phyloP scores from a whole-genome alignment of 331 rosid genomes.

The Malus hybrid region DNA sequence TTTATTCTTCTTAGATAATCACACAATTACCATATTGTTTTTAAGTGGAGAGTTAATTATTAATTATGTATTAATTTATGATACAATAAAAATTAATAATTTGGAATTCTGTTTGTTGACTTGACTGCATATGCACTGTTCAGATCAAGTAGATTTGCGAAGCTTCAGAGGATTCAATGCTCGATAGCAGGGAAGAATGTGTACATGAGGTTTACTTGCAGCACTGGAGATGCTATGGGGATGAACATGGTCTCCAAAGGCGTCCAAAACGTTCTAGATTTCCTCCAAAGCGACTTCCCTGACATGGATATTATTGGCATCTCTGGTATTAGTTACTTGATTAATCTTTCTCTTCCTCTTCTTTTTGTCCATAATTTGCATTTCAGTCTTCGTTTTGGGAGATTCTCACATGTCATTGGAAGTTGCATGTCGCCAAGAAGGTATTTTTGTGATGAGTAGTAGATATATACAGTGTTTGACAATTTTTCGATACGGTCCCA shows the following conservation, averaged over 20 bases:
- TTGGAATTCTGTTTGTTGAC: background rate
- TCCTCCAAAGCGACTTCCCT: conserved; percentile 38
- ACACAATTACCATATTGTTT: too few relatives aligned
- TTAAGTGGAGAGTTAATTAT: too few relatives aligned
- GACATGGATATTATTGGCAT: conserved; percentile 68
- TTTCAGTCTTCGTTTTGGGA: background rate
- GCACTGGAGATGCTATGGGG: conserved; percentile 72
- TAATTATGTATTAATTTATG: too few relatives aligned
- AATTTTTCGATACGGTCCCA: too few relatives aligned
- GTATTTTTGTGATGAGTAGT: too few relatives aligned
- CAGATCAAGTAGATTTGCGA: conserved; percentile 60
- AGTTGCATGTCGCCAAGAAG: too few relatives aligned
- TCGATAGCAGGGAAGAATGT: conserved; percentile 50
- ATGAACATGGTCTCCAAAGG: conserved; percentile 81
- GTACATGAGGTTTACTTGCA: conserved; percentile 50
- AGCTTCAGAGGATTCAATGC: conserved; percentile 35
- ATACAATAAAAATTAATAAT: background rate
- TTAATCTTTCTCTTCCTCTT: background rate
- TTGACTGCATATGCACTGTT: background rate
- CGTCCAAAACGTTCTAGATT: conserved; percentile 50
- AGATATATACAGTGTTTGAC: too few relatives aligned
- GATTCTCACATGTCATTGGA: background rate
- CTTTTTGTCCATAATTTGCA: background rate
- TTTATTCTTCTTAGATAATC: too few relatives aligned
- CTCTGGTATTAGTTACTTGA: conserved; percentile 31